Conservation (phyloP, 106 monocot species). For the Iris macrosiphon region DNA sequence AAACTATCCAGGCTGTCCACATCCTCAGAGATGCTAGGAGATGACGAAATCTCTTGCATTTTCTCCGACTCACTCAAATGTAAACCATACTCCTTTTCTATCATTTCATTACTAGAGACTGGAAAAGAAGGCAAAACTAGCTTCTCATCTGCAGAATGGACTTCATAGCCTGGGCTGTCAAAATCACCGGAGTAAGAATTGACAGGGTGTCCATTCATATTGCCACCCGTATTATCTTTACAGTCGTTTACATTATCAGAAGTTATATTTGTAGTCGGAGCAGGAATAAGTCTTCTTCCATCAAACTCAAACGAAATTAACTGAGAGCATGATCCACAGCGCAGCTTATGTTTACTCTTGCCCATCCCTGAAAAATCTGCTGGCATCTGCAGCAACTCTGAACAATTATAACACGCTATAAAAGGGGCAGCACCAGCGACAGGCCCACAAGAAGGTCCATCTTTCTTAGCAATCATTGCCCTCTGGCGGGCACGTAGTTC, state of each 20-base stretch:
- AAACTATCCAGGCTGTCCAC: constrained; percentile 34
- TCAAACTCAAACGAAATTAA: constrained; percentile 49
- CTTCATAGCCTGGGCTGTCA: constrained; percentile 22
- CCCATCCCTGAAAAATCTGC: constrained; percentile 16
- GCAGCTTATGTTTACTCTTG: constrained; percentile 46
- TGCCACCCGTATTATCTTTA: not conserved
- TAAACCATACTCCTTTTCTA: constrained; percentile 37
- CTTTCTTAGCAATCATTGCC: constrained; percentile 20
- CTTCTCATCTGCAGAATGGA: constrained; percentile 39
- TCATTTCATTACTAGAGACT: constrained; percentile 24
- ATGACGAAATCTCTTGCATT: constrained; percentile 34
- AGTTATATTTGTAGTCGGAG: constrained; percentile 7
- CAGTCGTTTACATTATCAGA: constrained; percentile 10
- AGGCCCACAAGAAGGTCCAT: constrained; percentile 44
- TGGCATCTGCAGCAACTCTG: constrained; percentile 70
- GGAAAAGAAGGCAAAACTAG: constrained; percentile 45
- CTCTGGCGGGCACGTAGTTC: constrained; percentile 24
- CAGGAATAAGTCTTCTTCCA: constrained; percentile 36
- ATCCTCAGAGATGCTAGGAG: constrained; percentile 36
- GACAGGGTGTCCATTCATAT: constrained; percentile 11
- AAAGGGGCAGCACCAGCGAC: constrained; percentile 79
- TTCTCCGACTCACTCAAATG: constrained; percentile 46
- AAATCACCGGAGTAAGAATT: constrained; percentile 24
- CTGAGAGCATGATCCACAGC: constrained; percentile 74
- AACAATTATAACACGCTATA: constrained; percentile 69